Conservation (phyloP, 768 basidiomycete species). For the Tremella yokohamensis region DNA sequence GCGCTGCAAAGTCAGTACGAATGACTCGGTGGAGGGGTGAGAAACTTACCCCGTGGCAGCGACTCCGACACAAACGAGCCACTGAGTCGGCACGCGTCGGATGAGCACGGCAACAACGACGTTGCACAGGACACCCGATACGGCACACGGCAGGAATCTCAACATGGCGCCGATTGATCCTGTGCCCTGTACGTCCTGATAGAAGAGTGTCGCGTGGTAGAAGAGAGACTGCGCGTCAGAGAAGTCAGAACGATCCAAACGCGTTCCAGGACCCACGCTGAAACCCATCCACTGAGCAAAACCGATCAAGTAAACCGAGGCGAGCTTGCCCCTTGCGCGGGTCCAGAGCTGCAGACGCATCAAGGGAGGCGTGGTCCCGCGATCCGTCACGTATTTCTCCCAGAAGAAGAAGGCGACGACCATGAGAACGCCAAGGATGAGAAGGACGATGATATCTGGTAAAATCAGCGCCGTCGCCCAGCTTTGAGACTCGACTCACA, state of each 20-base stretch:
- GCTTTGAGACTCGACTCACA: slow-evolving; percentile 52
- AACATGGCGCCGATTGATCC: slow-evolving; percentile 27
- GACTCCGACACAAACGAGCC: slow-evolving; percentile 43
- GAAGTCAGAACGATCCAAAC: slow-evolving; percentile 7
- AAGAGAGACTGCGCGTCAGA: slow-evolving; percentile 21
- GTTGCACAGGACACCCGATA: slow-evolving; percentile 41
- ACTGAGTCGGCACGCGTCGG: slow-evolving; percentile 40
- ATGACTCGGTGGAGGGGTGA: neutral
- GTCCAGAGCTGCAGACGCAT: slow-evolving; percentile 48
- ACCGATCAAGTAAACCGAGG: slow-evolving; percentile 38
- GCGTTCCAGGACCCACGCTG: slow-evolving; percentile 22
- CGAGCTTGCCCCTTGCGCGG: slow-evolving; percentile 38
- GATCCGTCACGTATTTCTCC: slow-evolving; percentile 62
- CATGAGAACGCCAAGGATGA: slow-evolving; percentile 63
- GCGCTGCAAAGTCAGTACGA: neutral
- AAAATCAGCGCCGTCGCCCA: neutral
- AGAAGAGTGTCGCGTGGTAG: slow-evolving; percentile 36
- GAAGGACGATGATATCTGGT: slow-evolving; percentile 66
- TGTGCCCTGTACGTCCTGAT: slow-evolving; percentile 24
- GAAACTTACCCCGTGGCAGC: slow-evolving; percentile 43
- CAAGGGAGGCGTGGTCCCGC: slow-evolving; percentile 37
- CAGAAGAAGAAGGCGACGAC: slow-evolving; percentile 62
- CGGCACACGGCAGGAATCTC: slow-evolving; percentile 34
- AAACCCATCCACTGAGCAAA: slow-evolving; percentile 42
- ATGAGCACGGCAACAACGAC: slow-evolving; percentile 46